phyloP scores from a whole-genome alignment of 768 basidiomycete genomes.

The Leucocoprinus sp. region DNA sequence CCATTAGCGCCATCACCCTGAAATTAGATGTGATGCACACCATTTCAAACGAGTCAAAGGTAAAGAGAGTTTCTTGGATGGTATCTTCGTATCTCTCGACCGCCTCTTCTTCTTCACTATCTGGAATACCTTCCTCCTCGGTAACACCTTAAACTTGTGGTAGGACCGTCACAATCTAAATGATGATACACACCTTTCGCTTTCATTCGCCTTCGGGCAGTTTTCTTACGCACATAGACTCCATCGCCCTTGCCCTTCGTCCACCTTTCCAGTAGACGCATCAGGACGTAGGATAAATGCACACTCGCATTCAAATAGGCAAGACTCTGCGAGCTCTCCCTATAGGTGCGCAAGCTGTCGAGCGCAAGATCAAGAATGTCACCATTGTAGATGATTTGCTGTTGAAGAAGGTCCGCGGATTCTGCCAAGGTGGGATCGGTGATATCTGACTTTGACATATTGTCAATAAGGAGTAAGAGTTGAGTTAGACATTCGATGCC shows the following conservation, averaged over 20 bases:
- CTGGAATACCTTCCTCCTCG: conserved; percentile 59
- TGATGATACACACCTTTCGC: conserved; percentile 28
- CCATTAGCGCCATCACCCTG: conserved; percentile 3
- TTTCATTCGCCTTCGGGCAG: conserved; percentile 43
- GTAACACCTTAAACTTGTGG: conserved; percentile 25
- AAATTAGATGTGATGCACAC: conserved; percentile 35
- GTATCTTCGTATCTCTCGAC: conserved; percentile 45
- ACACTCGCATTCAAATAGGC: conserved; percentile 86
- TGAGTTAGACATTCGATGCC: conserved; percentile 93
- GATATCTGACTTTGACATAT: conserved; percentile 55
- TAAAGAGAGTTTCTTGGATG: conserved; percentile 80
- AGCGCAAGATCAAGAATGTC: conserved; percentile 87
- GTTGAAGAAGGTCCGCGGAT: conserved; percentile 72
- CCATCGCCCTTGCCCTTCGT: conserved; percentile 61
- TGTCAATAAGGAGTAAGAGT: conserved; percentile 80
- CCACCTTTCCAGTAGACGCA: conserved; percentile 87
- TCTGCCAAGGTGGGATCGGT: conserved; percentile 48
- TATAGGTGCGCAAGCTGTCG: conserved; percentile 70
- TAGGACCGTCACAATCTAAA: not conserved
- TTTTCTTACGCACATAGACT: conserved; percentile 70
- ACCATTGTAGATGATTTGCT: conserved; percentile 92
- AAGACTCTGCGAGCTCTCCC: conserved; percentile 67
- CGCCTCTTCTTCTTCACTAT: conserved; percentile 58
- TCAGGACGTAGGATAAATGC: conserved; percentile 73
- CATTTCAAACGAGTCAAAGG: conserved; percentile 86